Percentiles rank a stretch among this genome's conserved stretches.
Evolutionary conservation across 2,329 filamentous ascomycete species (phyloP).

Genomic region (Aureobasidium sp.): DNA sequence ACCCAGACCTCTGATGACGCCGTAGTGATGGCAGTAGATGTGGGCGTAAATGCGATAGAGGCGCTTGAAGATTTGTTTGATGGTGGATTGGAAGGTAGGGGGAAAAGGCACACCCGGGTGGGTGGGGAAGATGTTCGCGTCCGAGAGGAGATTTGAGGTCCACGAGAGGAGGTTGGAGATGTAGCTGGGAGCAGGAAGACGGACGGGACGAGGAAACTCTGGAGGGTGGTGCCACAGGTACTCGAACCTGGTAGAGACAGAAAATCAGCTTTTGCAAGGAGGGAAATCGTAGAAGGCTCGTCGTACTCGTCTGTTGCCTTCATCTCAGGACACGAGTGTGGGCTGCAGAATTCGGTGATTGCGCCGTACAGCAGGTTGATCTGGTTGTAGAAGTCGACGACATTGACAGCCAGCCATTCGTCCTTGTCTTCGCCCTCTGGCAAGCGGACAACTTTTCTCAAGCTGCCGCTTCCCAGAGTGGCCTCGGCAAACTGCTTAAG

Average conservation of each 20-base stretch:
- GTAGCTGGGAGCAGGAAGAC: conserved; percentile 97
- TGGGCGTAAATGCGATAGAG: conserved; percentile 99
- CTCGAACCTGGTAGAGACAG: conserved; percentile 73
- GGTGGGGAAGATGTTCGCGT: conserved; percentile 89
- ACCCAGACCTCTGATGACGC: conserved; percentile 93
- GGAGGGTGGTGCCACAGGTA: conserved; percentile 99
- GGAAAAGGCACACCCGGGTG: conserved; percentile 87
- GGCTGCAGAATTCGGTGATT: conserved; percentile 99
- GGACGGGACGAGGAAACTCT: conserved; percentile 94
- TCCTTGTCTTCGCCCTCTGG: conserved; percentile 98
- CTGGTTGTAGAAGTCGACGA: conserved; percentile 99
- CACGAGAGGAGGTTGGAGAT: conserved; percentile 98
- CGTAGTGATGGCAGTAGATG: conserved; percentile 98
- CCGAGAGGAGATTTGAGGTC: conserved; percentile 96
- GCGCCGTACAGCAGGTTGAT: conserved; percentile 99
- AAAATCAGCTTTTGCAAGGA: background rate
- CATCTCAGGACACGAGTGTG: conserved; percentile 98
- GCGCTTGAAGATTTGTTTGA: conserved; percentile 99
- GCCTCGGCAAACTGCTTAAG: conserved; percentile 98
- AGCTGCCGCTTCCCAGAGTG: conserved; percentile 92
- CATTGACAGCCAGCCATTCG: conserved; percentile 98
- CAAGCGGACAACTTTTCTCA: conserved; percentile 96
- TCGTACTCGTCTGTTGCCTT: conserved; percentile 98
- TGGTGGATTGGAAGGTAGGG: conserved; percentile 88
- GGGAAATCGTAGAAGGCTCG: background rate